These are phyloP conservation scores for Trypanosoma congolense DNA, from an alignment of 208 protist species.

Conservation along the genomic window DNA sequence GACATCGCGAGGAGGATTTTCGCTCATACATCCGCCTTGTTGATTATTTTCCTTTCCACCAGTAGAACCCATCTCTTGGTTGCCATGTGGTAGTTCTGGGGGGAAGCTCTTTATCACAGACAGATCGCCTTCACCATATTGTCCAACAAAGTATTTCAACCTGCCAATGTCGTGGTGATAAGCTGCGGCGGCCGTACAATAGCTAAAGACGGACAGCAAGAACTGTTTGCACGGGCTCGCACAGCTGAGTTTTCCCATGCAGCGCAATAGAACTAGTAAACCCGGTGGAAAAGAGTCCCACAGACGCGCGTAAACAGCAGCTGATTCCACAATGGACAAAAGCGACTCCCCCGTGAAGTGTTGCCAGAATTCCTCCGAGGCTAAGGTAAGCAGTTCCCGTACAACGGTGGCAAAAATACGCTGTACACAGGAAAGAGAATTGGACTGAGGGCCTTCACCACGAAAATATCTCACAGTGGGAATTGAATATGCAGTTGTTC, in stretches of 20 bases:
- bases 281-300: conserved; percentile 22
- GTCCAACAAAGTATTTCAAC: background rate
- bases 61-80: too few relatives aligned
- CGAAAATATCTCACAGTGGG: conserved; percentile 20
- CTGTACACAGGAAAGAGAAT: conserved; percentile 13
- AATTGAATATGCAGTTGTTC: conserved; percentile 24
- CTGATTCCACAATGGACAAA: conserved; percentile 22
- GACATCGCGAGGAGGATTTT: background rate
- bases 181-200: conserved; percentile 13
- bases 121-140: background rate
- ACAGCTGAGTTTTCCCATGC: background rate
- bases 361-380: conserved; percentile 27
- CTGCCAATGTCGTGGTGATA: conserved; percentile 12
- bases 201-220: conserved; percentile 17
- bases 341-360: conserved; percentile 28
- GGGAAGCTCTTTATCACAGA: too few relatives aligned
- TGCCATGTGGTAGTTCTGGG: too few relatives aligned
- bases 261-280: background rate
- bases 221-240: conserved; percentile 1
- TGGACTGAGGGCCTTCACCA: conserved; percentile 17
- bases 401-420: conserved; percentile 15
- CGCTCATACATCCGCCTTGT: background rate
- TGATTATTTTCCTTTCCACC: too few relatives aligned
- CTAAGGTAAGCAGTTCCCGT: conserved; percentile 15
- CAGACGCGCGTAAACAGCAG: conserved; percentile 23